Percentiles rank a stretch among this genome's conserved stretches.
phyloP scores from a whole-genome alignment of 2,329 filamentous ascomycete species.

The Aspergillus cejpii region DNA sequence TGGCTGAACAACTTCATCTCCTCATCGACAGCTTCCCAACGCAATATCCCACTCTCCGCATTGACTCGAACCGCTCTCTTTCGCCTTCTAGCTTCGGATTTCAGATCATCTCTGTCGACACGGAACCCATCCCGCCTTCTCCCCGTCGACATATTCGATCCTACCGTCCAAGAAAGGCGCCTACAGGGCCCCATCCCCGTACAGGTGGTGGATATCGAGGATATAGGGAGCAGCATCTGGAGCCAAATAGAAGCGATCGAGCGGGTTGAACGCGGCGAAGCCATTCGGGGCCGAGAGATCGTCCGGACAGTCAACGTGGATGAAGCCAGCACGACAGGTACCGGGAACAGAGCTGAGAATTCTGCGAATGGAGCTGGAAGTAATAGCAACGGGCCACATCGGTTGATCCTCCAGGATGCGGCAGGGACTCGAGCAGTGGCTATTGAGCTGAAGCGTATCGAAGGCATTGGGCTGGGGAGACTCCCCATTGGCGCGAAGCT shows the following conservation, averaged over 20 bases:
- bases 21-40: slow-evolving; percentile 46
- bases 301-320: slow-evolving; percentile 61
- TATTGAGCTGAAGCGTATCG: slow-evolving; percentile 63
- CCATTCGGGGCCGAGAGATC: slow-evolving; percentile 66
- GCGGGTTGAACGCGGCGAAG: slow-evolving; percentile 46
- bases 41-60: slow-evolving; percentile 58
- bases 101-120: slow-evolving; percentile 55
- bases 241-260: slow-evolving; percentile 71
- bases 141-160: slow-evolving; percentile 53
- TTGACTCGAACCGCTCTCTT: slow-evolving; percentile 73
- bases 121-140: slow-evolving; percentile 45
- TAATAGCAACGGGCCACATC: slow-evolving; percentile 57
- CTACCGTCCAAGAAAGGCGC: slow-evolving; percentile 48
- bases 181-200: slow-evolving; percentile 61
- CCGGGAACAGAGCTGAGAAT: slow-evolving; percentile 7
- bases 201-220: slow-evolving; percentile 80
- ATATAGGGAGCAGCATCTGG: slow-evolving; percentile 73
- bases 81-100: slow-evolving; percentile 70
- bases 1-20: slow-evolving; percentile 62
- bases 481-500: slow-evolving; percentile 75
- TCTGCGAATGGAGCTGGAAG: slow-evolving; percentile 14
- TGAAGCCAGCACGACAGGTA: slow-evolving; percentile 32
- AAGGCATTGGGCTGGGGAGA: slow-evolving; percentile 54
- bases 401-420: slow-evolving; percentile 74
- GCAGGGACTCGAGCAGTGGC: slow-evolving; percentile 62